Conservation (phyloP, 2,329 filamentous ascomycete genomes). For the Cladophialophora carrionii region DNA sequence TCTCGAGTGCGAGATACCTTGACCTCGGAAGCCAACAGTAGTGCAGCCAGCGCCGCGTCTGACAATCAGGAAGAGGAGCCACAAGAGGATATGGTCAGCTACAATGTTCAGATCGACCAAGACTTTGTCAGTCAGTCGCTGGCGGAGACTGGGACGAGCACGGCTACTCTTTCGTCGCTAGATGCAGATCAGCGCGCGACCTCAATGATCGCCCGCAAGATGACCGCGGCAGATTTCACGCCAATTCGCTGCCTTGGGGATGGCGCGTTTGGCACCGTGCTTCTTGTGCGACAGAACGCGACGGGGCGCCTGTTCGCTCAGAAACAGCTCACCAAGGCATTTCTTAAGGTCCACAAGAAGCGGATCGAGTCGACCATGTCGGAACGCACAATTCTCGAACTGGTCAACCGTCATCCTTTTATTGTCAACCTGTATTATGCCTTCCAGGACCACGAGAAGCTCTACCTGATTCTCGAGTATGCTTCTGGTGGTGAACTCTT, state of each 20-base stretch:
- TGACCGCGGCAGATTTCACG: constrained; percentile 89
- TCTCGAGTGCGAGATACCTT: constrained; percentile 57
- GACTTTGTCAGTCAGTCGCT: constrained; percentile 76
- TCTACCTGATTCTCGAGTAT: constrained; percentile 97
- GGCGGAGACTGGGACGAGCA: constrained; percentile 47
- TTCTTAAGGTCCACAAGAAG: constrained; percentile 91
- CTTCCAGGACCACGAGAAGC: constrained; percentile 96
- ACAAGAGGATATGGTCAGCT: constrained; percentile 75
- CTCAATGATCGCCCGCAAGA: constrained; percentile 68
- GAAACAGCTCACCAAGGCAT: constrained; percentile 98
- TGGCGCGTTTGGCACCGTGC: constrained; percentile 91
- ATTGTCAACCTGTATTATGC: constrained; percentile 98
- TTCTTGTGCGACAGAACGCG: constrained; percentile 84
- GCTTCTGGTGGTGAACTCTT: constrained; percentile 96
- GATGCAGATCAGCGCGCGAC: constrained; percentile 50
- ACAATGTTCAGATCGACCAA: constrained; percentile 80
- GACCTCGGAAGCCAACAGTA: constrained; percentile 55
- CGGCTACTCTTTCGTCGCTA: constrained; percentile 59
- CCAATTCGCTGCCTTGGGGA: constrained; percentile 90
- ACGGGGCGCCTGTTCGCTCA: constrained; percentile 93
- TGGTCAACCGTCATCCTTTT: constrained; percentile 93
- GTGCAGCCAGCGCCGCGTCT: constrained; percentile 62
- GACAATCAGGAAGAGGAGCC: constrained; percentile 66
- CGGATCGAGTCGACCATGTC: constrained; percentile 97
- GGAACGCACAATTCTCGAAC: constrained; percentile 91